These are phyloP conservation scores for Thraustochytrium sp. DNA, from an alignment of 352 stramenopile species.

Conservation along the genomic window DNA sequence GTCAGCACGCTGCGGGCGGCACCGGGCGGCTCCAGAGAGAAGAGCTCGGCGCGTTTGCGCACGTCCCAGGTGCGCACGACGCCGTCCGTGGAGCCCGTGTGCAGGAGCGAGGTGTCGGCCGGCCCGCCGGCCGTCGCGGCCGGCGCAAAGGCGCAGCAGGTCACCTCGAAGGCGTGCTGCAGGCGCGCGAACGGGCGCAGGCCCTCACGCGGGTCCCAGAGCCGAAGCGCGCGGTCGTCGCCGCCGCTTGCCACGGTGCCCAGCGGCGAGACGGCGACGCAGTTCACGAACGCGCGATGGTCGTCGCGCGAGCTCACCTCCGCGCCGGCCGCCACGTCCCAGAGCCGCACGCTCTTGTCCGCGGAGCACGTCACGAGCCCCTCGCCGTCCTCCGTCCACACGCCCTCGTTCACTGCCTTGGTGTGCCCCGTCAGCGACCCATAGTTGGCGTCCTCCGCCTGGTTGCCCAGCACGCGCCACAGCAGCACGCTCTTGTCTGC, in stretches of 20 bases:
- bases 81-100: slow-evolving; percentile 15
- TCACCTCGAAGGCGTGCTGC: background rate
- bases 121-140: background rate
- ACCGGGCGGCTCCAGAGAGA: background rate
- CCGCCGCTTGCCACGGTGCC: background rate
- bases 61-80: slow-evolving; percentile 19
- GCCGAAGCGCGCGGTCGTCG: slow-evolving; percentile 8
- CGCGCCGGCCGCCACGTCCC: background rate
- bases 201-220: slow-evolving; percentile 6
- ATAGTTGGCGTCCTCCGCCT: background rate
- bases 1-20: background rate
- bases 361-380: background rate
- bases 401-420: background rate
- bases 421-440: background rate
- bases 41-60: background rate
- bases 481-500: slow-evolving; percentile 91
- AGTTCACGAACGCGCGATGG: slow-evolving; percentile 5
- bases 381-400: background rate
- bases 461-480: slow-evolving; percentile 58
- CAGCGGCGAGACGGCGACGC: background rate
- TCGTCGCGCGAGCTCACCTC: background rate
- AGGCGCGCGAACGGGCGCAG: background rate
- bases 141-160: background rate
- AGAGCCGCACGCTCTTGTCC: slow-evolving; percentile 5
- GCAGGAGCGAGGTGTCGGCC: background rate